A percentile compares a stretch with the other conserved stretches of the same genome.
Evolutionary conservation across 139 green algal species (phyloP).

Genomic region (Coelastrella sp.): DNA sequence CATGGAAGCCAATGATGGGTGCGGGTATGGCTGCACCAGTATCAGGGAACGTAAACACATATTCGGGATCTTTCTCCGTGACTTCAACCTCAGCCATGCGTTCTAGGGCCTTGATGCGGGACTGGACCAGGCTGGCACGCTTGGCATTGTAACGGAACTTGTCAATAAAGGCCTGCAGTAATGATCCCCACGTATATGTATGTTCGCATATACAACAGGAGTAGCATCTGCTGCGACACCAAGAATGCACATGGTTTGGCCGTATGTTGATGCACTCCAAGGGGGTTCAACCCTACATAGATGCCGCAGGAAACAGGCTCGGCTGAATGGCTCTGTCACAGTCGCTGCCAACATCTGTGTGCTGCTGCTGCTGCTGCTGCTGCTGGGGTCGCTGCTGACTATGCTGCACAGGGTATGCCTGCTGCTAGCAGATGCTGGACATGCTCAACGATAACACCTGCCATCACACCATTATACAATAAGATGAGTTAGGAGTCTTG

Average conservation of each 20-base stretch:
- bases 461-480: too few relatives aligned
- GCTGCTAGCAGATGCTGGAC: background rate
- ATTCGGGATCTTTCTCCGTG: conserved; percentile 62
- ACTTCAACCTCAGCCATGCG: conserved; percentile 76
- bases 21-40: conserved; percentile 57
- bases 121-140: conserved; percentile 91
- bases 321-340: too few relatives aligned
- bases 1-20: conserved; percentile 84
- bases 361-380: background rate
- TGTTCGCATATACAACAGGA: too few relatives aligned
- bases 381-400: background rate
- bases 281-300: too few relatives aligned
- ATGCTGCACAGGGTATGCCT: background rate
- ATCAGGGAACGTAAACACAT: conserved; percentile 82
- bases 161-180: conserved; percentile 90
- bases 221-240: too few relatives aligned
- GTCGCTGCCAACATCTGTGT: background rate
- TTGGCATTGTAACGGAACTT: conserved; percentile 96
- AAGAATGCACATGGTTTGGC: too few relatives aligned
- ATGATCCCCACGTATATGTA: background rate
- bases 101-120: conserved; percentile 95
- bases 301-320: too few relatives aligned
- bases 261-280: too few relatives aligned
- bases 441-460: too few relatives aligned
- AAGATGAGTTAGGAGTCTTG: too few relatives aligned